Conservation (phyloP, 352 stramenopile species). For the Pythium dissotocum region DNA sequence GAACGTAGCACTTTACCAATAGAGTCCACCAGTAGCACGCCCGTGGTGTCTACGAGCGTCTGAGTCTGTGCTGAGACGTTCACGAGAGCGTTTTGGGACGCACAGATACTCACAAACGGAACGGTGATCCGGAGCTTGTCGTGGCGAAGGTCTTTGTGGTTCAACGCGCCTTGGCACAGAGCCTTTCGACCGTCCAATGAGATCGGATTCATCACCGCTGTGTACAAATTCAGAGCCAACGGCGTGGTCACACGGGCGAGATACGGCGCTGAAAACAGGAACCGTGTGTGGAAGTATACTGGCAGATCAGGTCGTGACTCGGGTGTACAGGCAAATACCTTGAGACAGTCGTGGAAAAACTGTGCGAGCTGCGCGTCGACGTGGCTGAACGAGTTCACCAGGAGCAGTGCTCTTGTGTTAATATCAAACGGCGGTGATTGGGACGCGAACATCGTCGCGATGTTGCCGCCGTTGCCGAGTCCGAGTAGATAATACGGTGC, state of each 20-base stretch:
- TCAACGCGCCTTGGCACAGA: slow-evolving; percentile 88
- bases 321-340: slow-evolving; percentile 92
- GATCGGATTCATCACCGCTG: slow-evolving; percentile 94
- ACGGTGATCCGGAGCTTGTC: slow-evolving; percentile 56
- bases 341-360: slow-evolving; percentile 94
- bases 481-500: slow-evolving; percentile 93
- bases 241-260: slow-evolving; percentile 91
- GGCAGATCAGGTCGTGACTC: slow-evolving; percentile 91
- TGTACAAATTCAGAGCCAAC: slow-evolving; percentile 96
- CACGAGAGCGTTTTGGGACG: slow-evolving; percentile 86
- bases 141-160: slow-evolving; percentile 77
- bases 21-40: slow-evolving; percentile 69
- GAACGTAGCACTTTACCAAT: slow-evolving; percentile 75
- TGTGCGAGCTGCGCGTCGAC: slow-evolving; percentile 91
- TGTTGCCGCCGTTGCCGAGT: slow-evolving; percentile 90
- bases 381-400: slow-evolving; percentile 90
- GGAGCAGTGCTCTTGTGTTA: slow-evolving; percentile 81
- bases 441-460: slow-evolving; percentile 80
- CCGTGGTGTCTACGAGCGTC: slow-evolving; percentile 54
- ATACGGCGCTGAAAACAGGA: slow-evolving; percentile 93
- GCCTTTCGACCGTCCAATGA: slow-evolving; percentile 87
- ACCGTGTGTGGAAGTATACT: slow-evolving; percentile 95
- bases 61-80: slow-evolving; percentile 79
- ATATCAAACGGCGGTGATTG: slow-evolving; percentile 44
- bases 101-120: slow-evolving; percentile 88